These are phyloP conservation scores for Nakazawaea laoshanensis DNA, from an alignment of 805 yeast genomes.

Conservation along the genomic window DNA sequence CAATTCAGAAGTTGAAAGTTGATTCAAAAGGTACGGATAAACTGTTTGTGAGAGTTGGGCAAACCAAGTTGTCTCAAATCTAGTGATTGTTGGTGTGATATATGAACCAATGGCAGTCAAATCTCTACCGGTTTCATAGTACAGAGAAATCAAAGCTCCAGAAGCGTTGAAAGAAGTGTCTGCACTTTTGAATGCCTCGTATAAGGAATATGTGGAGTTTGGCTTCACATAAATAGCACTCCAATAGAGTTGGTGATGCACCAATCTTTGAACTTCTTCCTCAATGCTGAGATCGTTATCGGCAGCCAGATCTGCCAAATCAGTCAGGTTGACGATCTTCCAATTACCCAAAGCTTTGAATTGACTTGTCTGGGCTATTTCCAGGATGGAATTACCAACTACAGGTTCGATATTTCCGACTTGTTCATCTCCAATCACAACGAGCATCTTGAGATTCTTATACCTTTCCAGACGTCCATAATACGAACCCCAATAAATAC, in stretches of 20 bases:
- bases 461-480: conserved; percentile 20
- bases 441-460: conserved; percentile 23
- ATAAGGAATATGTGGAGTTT: conserved; percentile 36
- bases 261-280: conserved; percentile 29
- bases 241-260: conserved; percentile 55
- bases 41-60: conserved; percentile 7
- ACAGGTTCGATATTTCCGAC: conserved; percentile 2
- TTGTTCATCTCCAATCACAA: conserved; percentile 27
- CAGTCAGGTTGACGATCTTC: conserved; percentile 17
- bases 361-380: conserved; percentile 15
- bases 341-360: conserved; percentile 13
- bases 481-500: conserved; percentile 36
- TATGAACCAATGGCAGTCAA: conserved; percentile 1
- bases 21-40: conserved; percentile 17
- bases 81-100: conserved; percentile 3
- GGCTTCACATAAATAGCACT: conserved; percentile 42
- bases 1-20: conserved; percentile 16
- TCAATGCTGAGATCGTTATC: conserved; percentile 21
- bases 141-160: conserved; percentile 27
- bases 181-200: conserved; percentile 26
- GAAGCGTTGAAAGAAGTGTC: conserved; percentile 15
- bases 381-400: conserved; percentile 14
- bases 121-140: conserved; percentile 59
- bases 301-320: conserved; percentile 21
- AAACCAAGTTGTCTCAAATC: conserved; percentile 1